These are phyloP conservation scores for Protomyces inouyei DNA, from an alignment of 1,139 yeast species.

Conservation along the genomic window DNA sequence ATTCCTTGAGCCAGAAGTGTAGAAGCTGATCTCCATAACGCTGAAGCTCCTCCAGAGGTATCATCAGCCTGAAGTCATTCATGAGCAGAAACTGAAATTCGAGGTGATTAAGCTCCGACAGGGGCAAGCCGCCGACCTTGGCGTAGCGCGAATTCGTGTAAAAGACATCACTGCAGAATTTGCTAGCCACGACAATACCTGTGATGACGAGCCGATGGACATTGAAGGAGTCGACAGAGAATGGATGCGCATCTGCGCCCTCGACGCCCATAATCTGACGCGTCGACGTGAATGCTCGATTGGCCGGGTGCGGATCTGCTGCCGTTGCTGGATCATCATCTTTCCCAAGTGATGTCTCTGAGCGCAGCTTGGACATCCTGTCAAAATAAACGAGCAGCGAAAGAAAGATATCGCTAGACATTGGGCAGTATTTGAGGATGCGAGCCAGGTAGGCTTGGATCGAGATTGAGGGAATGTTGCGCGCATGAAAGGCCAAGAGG, in stretches of 20 bases:
- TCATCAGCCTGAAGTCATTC: constrained; percentile 80
- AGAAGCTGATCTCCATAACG: constrained; percentile 81
- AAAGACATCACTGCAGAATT: constrained; percentile 91
- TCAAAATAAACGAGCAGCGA: constrained; percentile 89
- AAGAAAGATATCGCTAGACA: constrained; percentile 90
- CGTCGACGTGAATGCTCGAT: constrained; percentile 6
- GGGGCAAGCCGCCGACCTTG: constrained; percentile 83
- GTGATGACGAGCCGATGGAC: constrained; percentile 90
- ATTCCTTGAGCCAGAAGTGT: constrained; percentile 62
- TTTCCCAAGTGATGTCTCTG: constrained; percentile 5
- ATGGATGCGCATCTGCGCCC: constrained; percentile 38
- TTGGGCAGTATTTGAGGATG: constrained; percentile 93
- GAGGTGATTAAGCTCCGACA: constrained; percentile 85
- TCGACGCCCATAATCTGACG: constrained; percentile 32
- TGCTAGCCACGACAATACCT: constrained; percentile 94
- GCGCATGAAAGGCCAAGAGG: constrained; percentile 88
- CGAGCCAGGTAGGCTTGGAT: constrained; percentile 83
- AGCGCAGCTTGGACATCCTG: constrained; percentile 48
- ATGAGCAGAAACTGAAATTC: constrained; percentile 83
- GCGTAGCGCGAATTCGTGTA: constrained; percentile 95
- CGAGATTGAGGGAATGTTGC: constrained; percentile 90
- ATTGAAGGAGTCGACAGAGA: constrained; percentile 93
- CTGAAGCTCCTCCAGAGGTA: constrained; percentile 84
- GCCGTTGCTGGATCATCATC: neutral
- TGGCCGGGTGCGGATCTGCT: neutral